A percentile compares a stretch with the other conserved stretches of the same genome.
Conservation (phyloP, 306 rosid genomes). For the Vigna radiata region DNA sequence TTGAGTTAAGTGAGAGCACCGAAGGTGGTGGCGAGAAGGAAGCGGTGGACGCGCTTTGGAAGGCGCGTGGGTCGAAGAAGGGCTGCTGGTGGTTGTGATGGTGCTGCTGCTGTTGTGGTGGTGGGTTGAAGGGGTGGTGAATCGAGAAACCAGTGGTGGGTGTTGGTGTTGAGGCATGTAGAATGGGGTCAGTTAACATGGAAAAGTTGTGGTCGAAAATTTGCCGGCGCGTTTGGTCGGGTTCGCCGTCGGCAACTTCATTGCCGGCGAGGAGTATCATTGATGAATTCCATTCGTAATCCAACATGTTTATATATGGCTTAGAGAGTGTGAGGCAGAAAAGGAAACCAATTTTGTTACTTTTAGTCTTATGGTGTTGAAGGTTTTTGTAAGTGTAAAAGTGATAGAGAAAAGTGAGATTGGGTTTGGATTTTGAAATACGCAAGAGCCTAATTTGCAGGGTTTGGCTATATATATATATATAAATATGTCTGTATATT, state of each 20-base stretch:
- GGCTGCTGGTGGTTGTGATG: conserved; percentile 16
- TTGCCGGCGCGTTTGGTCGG: conserved; percentile 55
- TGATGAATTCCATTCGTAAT: conserved; percentile 71
- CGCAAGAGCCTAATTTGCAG: not conserved
- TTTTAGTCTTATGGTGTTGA: not conserved
- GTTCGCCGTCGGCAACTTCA: conserved; percentile 42
- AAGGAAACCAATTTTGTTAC: too few species aligned
- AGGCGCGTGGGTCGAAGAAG: conserved; percentile 61
- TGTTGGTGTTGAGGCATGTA: conserved; percentile 28
- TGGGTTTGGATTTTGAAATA: not conserved
- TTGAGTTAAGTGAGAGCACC: conserved; percentile 38
- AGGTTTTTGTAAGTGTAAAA: not conserved
- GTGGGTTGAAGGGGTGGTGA: conserved; percentile 31
- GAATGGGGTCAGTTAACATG: conserved; percentile 26
- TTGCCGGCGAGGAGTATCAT: conserved; percentile 57
- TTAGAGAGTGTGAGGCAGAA: not conserved
- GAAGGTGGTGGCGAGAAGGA: conserved; percentile 34
- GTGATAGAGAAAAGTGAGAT: not conserved
- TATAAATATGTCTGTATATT: too few species aligned
- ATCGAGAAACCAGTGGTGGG: conserved; percentile 27
- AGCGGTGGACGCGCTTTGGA: conserved; percentile 45
- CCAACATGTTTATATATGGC: conserved; percentile 58
- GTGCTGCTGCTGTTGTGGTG: not conserved
- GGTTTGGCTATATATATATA: not conserved
- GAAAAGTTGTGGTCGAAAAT: conserved; percentile 51